Percentiles rank a stretch among this genome's conserved stretches.
These are phyloP conservation scores for Candolleomyces efflorescens DNA, from an alignment of 768 basidiomycete species.

Conservation along the genomic window DNA sequence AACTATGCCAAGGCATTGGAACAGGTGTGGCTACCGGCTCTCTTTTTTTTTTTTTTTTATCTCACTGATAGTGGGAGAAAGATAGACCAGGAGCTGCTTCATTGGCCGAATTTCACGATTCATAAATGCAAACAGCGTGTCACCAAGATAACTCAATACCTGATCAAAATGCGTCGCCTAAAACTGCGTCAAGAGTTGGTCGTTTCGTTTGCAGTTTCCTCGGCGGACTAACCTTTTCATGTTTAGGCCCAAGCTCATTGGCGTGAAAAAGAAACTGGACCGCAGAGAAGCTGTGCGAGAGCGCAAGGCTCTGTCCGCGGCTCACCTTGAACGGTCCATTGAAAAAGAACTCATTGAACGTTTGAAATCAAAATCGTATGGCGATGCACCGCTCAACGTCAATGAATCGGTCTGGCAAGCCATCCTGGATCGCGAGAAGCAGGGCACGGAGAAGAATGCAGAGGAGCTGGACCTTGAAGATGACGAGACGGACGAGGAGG, in stretches of 20 bases:
- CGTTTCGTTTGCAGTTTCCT: not conserved
- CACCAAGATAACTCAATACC: constrained; percentile 98
- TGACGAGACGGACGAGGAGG: constrained; percentile 55
- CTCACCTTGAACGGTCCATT: constrained; percentile 91
- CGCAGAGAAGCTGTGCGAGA: constrained; percentile 89
- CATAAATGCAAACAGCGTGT: constrained; percentile 99
- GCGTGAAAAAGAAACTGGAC: constrained; percentile 96
- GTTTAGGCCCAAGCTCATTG: constrained; percentile 85
- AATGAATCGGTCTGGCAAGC: constrained; percentile 96
- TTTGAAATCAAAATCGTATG: constrained; percentile 94
- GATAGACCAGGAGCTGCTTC: constrained; percentile 95
- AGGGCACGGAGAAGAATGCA: constrained; percentile 46
- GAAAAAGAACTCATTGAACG: constrained; percentile 96
- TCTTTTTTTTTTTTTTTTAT: not conserved
- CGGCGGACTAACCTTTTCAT: not conserved
- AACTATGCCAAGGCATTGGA: constrained; percentile 95
- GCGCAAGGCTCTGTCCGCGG: constrained; percentile 93
- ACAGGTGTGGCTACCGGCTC: constrained; percentile 57
- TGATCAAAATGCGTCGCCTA: constrained; percentile 95
- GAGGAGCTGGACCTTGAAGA: constrained; percentile 51
- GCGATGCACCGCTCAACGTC: constrained; percentile 95
- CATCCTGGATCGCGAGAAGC: constrained; percentile 79
- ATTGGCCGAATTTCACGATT: constrained; percentile 96
- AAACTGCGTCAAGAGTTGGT: constrained; percentile 72
- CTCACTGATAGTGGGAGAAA: constrained; percentile 24